Conservation (phyloP, 2,329 filamentous ascomycete genomes). For the Neonectria hederae region DNA sequence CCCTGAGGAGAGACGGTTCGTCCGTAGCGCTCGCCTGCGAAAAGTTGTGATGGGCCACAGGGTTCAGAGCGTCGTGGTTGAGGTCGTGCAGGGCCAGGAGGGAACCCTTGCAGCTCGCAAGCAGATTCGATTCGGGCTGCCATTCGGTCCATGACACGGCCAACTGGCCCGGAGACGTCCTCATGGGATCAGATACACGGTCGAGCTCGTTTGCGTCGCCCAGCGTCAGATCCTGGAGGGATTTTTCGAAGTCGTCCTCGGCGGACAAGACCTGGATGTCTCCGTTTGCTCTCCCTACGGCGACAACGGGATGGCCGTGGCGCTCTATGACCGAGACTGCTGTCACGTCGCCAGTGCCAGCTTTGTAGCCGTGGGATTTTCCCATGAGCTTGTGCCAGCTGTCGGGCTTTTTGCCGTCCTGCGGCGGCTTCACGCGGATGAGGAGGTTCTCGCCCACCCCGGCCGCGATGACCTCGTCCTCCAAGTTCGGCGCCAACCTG, state of each 20-base stretch:
- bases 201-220: constrained; percentile 15
- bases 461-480: constrained; percentile 59
- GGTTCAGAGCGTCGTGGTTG: constrained; percentile 25
- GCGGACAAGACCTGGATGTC: constrained; percentile 56
- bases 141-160: constrained; percentile 49
- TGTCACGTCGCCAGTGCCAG: constrained; percentile 61
- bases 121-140: constrained; percentile 41
- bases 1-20: constrained; percentile 43
- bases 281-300: constrained; percentile 62
- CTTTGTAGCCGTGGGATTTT: constrained; percentile 48
- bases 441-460: constrained; percentile 63
- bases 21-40: constrained; percentile 25
- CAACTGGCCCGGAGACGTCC: constrained; percentile 43
- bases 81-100: constrained; percentile 45
- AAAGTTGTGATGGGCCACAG: constrained; percentile 42
- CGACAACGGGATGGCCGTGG: constrained; percentile 45
- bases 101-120: constrained; percentile 46
- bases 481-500: constrained; percentile 46
- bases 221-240: constrained; percentile 36
- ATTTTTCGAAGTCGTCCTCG: constrained; percentile 43
- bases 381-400: constrained; percentile 54
- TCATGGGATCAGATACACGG: constrained; percentile 29
- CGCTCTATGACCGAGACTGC: constrained; percentile 56
- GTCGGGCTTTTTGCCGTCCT: constrained; percentile 32
- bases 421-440: constrained; percentile 51